Conservation (phyloP, 2,329 filamentous ascomycete genomes). For the Fusarium chlamydosporum region DNA sequence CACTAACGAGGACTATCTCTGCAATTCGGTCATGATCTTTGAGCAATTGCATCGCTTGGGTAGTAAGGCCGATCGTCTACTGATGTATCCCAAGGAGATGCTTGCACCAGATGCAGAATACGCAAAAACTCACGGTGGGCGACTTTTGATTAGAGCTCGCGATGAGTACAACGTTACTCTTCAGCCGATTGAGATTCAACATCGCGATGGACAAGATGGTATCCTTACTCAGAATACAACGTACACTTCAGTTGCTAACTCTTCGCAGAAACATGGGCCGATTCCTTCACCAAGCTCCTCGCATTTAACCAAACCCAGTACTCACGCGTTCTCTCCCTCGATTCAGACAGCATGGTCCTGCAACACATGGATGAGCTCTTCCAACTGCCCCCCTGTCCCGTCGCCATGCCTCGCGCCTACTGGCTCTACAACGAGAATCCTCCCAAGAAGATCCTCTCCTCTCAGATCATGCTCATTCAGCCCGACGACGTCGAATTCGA, state of each 20-base stretch:
- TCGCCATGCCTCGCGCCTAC: slow-evolving; percentile 80
- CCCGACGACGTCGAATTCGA: slow-evolving; percentile 68
- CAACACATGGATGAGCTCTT: slow-evolving; percentile 79
- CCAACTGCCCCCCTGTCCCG: slow-evolving; percentile 70
- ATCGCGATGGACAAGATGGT: slow-evolving; percentile 56
- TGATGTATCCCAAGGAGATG: slow-evolving; percentile 63
- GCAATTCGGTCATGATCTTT: slow-evolving; percentile 67
- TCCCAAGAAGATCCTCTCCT: slow-evolving; percentile 67
- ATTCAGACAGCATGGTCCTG: slow-evolving; percentile 76
- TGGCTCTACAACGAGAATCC: slow-evolving; percentile 68
- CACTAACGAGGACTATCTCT: slow-evolving; percentile 63
- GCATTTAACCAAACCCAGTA: slow-evolving; percentile 78
- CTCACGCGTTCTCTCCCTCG: slow-evolving; percentile 61
- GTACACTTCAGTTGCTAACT: not conserved
- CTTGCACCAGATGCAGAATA: slow-evolving; percentile 46
- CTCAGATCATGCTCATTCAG: slow-evolving; percentile 71
- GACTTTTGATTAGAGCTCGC: slow-evolving; percentile 59
- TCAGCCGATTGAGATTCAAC: slow-evolving; percentile 59
- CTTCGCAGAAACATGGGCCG: slow-evolving; percentile 68
- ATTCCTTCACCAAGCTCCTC: slow-evolving; percentile 76
- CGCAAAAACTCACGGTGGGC: slow-evolving; percentile 1
- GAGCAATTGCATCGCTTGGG: slow-evolving; percentile 59
- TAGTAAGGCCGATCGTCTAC: slow-evolving; percentile 61
- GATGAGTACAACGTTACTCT: slow-evolving; percentile 63
- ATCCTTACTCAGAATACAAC: rapidly evolving